These are phyloP conservation scores for Trichophyton mentagrophytes DNA, from an alignment of 2,329 filamentous ascomycete species.

Conservation along the genomic window DNA sequence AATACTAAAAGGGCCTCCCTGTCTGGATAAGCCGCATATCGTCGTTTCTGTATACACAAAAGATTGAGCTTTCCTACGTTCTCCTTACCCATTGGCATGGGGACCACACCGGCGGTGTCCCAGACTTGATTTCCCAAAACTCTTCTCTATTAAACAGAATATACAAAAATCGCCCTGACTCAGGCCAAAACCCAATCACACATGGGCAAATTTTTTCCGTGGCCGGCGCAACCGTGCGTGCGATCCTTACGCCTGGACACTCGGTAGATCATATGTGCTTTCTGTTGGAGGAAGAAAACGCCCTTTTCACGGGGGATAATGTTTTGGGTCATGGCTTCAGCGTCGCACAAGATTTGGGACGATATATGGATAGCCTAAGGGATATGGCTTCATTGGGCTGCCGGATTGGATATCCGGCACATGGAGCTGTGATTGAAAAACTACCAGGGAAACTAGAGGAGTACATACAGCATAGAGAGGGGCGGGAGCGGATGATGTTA, in stretches of 20 bases:
- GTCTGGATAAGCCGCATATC: not conserved
- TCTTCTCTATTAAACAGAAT: not conserved
- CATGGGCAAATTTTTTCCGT: slow-evolving; percentile 42
- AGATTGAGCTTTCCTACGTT: not conserved
- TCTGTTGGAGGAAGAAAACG: slow-evolving; percentile 55
- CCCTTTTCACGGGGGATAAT: slow-evolving; percentile 71
- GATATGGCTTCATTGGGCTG: slow-evolving; percentile 39
- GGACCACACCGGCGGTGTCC: not conserved
- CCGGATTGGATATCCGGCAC: slow-evolving; percentile 64
- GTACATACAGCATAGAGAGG: not conserved
- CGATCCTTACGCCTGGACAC: slow-evolving; percentile 49
- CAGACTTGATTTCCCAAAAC: not conserved
- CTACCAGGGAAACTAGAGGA: slow-evolving; percentile 51
- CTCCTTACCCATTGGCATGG: not conserved
- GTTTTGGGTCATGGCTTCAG: slow-evolving; percentile 51
- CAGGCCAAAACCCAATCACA: slow-evolving; percentile 40
- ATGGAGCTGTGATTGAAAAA: slow-evolving; percentile 64
- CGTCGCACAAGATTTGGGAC: slow-evolving; percentile 29
- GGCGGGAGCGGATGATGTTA: not conserved
- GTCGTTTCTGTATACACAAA: not conserved
- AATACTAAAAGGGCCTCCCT: not conserved
- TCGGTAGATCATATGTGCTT: slow-evolving; percentile 64
- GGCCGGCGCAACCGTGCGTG: slow-evolving; percentile 22
- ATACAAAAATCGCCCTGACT: slow-evolving; percentile 47
- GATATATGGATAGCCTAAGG: slow-evolving; percentile 42